Conservation (phyloP, 2,329 filamentous ascomycete species). For the Trichoderma sp. region DNA sequence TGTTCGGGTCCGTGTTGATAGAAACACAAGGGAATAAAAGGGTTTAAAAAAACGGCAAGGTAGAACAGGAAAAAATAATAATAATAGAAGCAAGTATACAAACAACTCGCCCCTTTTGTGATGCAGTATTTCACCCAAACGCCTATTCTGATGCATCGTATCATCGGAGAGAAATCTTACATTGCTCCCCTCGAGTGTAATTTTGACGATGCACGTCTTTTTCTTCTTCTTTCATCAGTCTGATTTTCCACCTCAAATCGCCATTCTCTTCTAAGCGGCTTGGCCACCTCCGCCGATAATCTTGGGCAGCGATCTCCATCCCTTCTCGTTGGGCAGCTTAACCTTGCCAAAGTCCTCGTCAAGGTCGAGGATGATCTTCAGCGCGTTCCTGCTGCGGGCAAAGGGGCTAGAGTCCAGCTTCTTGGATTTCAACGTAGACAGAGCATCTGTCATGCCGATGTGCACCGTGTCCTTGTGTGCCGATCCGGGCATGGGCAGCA, state of each 20-base stretch:
- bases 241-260: neutral
- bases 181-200: neutral
- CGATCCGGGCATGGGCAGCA: conserved; percentile 69
- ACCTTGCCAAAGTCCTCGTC: conserved; percentile 88
- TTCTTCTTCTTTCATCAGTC: neutral
- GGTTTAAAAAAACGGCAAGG: neutral
- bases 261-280: neutral
- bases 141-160: conserved; percentile 23
- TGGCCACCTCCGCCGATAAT: conserved; percentile 44
- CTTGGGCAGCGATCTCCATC: conserved; percentile 52
- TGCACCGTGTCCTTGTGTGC: conserved; percentile 50
- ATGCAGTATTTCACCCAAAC: conserved; percentile 20
- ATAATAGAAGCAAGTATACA: conserved; percentile 18
- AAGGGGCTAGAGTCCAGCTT: conserved; percentile 47
- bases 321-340: conserved; percentile 53
- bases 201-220: conserved; percentile 6
- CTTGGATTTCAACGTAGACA: conserved; percentile 41
- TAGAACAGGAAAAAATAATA: neutral
- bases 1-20: conserved; percentile 3
- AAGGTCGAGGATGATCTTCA: conserved; percentile 93
- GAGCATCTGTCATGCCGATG: conserved; percentile 60
- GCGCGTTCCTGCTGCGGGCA: conserved; percentile 73
- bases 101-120: conserved; percentile 15
- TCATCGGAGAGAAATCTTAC: conserved; percentile 18
- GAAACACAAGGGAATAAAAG: neutral